Conservation (phyloP, 2,329 filamentous ascomycete genomes). For the Hypoxylon sp. region DNA sequence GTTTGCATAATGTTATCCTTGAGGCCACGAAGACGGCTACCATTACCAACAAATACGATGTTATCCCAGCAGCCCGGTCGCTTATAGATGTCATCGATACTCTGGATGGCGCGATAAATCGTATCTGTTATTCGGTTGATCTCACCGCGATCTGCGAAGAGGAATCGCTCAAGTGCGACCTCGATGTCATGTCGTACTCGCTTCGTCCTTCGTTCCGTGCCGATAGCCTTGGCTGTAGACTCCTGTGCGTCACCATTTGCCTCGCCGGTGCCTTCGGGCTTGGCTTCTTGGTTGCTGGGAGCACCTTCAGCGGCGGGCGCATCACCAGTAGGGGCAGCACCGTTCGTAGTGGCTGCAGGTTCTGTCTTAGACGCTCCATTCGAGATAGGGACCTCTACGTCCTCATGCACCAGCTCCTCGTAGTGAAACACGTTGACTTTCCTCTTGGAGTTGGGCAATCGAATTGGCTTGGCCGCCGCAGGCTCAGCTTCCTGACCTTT, state of each 20-base stretch:
- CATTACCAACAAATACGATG: constrained; percentile 91
- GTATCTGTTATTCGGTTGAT: constrained; percentile 87
- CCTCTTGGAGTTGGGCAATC: constrained; percentile 79
- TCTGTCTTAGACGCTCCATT: constrained; percentile 43
- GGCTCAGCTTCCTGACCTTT: constrained; percentile 70
- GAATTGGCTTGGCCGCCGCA: constrained; percentile 66
- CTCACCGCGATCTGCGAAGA: constrained; percentile 75
- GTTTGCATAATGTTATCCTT: constrained; percentile 88
- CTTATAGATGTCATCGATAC: constrained; percentile 86
- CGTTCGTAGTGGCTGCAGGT: constrained; percentile 31
- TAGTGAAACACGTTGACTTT: constrained; percentile 79
- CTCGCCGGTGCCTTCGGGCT: constrained; percentile 38
- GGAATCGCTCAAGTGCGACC: constrained; percentile 81
- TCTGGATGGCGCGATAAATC: constrained; percentile 85
- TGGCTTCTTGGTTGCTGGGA: constrained; percentile 35
- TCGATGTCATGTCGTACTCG: constrained; percentile 77
- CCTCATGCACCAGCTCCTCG: constrained; percentile 74
- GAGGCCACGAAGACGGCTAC: constrained; percentile 79
- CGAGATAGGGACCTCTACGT: constrained; percentile 57
- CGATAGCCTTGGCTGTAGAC: constrained; percentile 44
- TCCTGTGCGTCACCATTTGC: constrained; percentile 49
- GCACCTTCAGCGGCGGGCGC: constrained; percentile 40
- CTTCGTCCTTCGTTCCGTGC: constrained; percentile 63
- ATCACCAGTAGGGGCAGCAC: constrained; percentile 41
- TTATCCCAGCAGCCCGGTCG: constrained; percentile 92